These are phyloP conservation scores for Penicillium pulvis DNA, from an alignment of 495 filamentous ascomycete genomes.

Conservation along the genomic window DNA sequence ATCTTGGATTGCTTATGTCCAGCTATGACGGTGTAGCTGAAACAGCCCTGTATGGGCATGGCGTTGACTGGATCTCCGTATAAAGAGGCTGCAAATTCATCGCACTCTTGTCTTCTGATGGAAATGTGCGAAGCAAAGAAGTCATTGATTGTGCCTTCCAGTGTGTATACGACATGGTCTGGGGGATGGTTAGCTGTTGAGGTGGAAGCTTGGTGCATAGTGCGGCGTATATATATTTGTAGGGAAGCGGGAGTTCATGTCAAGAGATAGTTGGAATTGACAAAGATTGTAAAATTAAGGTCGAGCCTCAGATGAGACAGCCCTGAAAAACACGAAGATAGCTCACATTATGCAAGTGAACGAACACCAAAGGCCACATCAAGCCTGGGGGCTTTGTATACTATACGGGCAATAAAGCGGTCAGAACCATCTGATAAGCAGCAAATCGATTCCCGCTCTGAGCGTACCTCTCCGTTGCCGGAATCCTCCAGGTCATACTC, in stretches of 20 bases:
- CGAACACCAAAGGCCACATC: no score
- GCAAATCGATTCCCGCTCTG: conserved; percentile 9
- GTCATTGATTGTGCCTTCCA: not conserved
- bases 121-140: not conserved
- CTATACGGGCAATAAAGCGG: not conserved
- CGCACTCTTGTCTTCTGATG: not conserved
- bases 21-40: not conserved
- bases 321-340: no score
- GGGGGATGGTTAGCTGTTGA: not conserved
- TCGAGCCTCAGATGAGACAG: not conserved
- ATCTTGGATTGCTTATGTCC: not conserved
- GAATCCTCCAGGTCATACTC: conserved; percentile 4
- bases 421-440: conserved; percentile 21
- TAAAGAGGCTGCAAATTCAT: not conserved
- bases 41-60: not conserved
- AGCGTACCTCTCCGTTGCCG: conserved; percentile 10
- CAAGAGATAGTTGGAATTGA: not conserved
- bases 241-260: no score
- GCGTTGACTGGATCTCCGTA: not conserved
- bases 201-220: not conserved
- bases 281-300: not conserved
- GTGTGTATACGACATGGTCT: not conserved
- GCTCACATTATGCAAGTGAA: no score
- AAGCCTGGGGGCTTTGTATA: not conserved
- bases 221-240: no score